Percentiles rank a stretch among this genome's conserved stretches.
Conservation (phyloP, 1,139 yeast species). For the Diutina scorzettiae region DNA sequence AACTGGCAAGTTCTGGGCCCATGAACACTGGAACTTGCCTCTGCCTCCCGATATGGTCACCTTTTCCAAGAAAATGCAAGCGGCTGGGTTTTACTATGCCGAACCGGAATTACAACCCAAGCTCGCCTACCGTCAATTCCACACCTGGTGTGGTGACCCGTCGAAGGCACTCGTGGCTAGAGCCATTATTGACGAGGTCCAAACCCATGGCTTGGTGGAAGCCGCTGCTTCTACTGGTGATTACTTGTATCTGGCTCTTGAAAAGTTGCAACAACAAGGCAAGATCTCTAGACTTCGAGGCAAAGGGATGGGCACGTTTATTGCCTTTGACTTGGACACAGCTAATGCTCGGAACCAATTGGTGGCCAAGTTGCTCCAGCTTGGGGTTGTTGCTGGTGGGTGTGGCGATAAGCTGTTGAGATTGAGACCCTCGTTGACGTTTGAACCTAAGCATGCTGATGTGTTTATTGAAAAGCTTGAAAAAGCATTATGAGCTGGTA, state of each 20-base stretch:
- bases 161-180: conserved; percentile 64
- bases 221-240: conserved; percentile 50
- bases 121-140: conserved; percentile 70
- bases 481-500: not conserved
- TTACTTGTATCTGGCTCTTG: conserved; percentile 45
- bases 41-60: conserved; percentile 76
- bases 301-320: conserved; percentile 54
- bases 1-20: conserved; percentile 79
- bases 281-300: conserved; percentile 49
- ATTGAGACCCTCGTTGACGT: conserved; percentile 59
- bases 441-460: conserved; percentile 58
- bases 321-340: conserved; percentile 57
- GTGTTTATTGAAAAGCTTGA: conserved; percentile 37
- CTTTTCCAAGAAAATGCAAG: conserved; percentile 75
- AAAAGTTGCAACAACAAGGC: conserved; percentile 22
- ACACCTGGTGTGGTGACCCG: conserved; percentile 91
- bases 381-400: conserved; percentile 64
- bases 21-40: conserved; percentile 64
- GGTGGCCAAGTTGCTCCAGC: conserved; percentile 34
- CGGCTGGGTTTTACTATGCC: conserved; percentile 74
- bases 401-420: conserved; percentile 57
- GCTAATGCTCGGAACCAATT: conserved; percentile 38
- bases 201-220: conserved; percentile 44
- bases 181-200: conserved; percentile 53
- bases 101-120: conserved; percentile 61